A percentile compares a stretch with the other conserved stretches of the same genome.
These are phyloP conservation scores for Spathaspora passalidarum DNA, from an alignment of 805 yeast species.

Conservation along the genomic window DNA sequence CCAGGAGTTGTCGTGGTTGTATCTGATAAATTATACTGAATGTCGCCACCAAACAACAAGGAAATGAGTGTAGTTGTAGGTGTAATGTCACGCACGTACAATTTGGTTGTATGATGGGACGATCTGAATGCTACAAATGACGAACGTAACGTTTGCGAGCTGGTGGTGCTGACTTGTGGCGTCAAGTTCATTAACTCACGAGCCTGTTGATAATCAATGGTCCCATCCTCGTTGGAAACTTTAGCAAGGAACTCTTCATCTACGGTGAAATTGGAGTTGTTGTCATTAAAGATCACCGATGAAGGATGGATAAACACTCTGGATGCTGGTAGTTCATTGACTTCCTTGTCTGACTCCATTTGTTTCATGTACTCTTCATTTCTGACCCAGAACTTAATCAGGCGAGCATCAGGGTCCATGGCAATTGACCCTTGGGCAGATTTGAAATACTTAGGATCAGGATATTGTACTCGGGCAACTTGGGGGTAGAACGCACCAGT, in stretches of 20 bases:
- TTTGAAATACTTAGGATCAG: conserved; percentile 72
- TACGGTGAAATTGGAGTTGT: conserved; percentile 20
- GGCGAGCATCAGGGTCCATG: conserved; percentile 76
- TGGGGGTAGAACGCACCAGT: conserved; percentile 85
- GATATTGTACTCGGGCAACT: conserved; percentile 74
- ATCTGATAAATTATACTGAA: conserved; percentile 52
- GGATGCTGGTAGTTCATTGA: conserved; percentile 46
- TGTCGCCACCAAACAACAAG: conserved; percentile 77
- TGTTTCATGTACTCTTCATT: conserved; percentile 47
- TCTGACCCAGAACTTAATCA: conserved; percentile 70
- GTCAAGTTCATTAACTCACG: conserved; percentile 35
- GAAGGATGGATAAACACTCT: conserved; percentile 88
- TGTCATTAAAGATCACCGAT: conserved; percentile 61
- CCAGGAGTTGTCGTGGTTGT: conserved; percentile 60
- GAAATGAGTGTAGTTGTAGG: conserved; percentile 74
- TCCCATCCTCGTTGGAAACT: conserved; percentile 35
- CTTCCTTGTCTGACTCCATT: conserved; percentile 9
- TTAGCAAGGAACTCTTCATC: conserved; percentile 8
- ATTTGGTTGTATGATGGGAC: conserved; percentile 62
- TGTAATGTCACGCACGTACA: conserved; percentile 72
- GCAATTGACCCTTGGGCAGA: conserved; percentile 79
- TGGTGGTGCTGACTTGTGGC: conserved; percentile 29
- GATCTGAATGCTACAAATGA: conserved; percentile 63
- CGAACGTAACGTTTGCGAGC: conserved; percentile 37
- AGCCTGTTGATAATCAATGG: conserved; percentile 30